A percentile compares a stretch with the other conserved stretches of the same genome.
Evolutionary conservation across 495 filamentous ascomycete species (phyloP).

Genomic region (Stereocaulon alpinum): DNA sequence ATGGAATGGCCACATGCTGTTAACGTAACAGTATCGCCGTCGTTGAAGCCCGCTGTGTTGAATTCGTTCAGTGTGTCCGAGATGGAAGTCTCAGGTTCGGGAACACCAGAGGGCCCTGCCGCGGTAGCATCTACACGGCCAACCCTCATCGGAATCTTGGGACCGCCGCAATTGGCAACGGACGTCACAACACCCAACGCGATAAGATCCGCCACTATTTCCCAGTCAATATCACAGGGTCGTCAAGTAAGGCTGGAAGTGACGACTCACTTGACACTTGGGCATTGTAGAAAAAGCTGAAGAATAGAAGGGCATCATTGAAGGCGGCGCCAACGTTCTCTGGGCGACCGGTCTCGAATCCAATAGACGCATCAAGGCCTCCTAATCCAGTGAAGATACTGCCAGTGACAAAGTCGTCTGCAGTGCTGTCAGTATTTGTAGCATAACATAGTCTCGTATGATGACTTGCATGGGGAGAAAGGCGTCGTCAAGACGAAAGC

Average conservation of each 20-base stretch:
- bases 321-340: slow-evolving; percentile 53
- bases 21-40: slow-evolving; percentile 48
- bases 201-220: slow-evolving; percentile 43
- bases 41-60: slow-evolving; percentile 45
- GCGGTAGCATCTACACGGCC: slow-evolving; percentile 46
- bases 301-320: slow-evolving; percentile 44
- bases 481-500: not conserved
- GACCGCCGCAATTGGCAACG: slow-evolving; percentile 49
- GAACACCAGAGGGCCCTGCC: slow-evolving; percentile 42
- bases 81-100: slow-evolving; percentile 46
- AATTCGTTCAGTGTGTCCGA: slow-evolving; percentile 45
- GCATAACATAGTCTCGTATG: not conserved
- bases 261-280: slow-evolving; percentile 28
- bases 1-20: slow-evolving; percentile 53
- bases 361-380: slow-evolving; percentile 50
- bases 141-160: slow-evolving; percentile 41
- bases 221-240: not conserved
- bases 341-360: slow-evolving; percentile 40
- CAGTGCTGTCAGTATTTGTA: not conserved
- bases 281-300: slow-evolving; percentile 41
- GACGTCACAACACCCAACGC: slow-evolving; percentile 48
- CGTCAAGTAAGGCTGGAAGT: not conserved
- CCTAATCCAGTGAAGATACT: slow-evolving; percentile 39
- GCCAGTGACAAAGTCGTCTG: slow-evolving; percentile 48
- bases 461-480: not conserved